Evolutionary conservation across 768 basidiomycete species (phyloP), one percentile per base, ranked within the genome.

Genomic region (Harrya chromipes): DNA sequence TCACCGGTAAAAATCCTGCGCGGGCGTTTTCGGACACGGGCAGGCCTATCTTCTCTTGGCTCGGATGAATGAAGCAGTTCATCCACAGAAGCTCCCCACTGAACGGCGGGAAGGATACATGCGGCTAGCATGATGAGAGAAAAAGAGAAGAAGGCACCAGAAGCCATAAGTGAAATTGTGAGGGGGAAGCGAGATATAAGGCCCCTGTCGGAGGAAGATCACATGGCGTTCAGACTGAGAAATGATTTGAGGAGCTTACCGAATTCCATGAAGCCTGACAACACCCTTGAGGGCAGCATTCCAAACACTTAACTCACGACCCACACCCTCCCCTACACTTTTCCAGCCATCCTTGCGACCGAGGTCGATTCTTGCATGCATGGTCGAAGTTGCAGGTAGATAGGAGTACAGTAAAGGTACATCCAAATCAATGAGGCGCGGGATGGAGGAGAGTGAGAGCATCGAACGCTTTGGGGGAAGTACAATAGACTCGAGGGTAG

Each of bases 341-440:
- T 68, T 82, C 90, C 90, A 93, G 27, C 72, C 71, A 62, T 93
- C 90, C 12, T 68, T 73, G 37, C 90, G 81, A 4, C 90, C 90
- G 37, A 93, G 62, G 59, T 87, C 79, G n/a, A 92, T 72, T 43
- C 65, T 69, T n/a, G 85, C 90, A 41, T 70, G 58, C 13, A 85
- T 62, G 12, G 68, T 68, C 13, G 79, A 71, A 23, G 74, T 73
- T 3, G 74, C 73, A 5, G 79, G 63, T 20, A 74, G 62, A 58
- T 82, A 84, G 21, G 80, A 74, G 3, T 71, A 58, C n/a, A 91
- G 55, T 47, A 93, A 70, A 0, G 78, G 78, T 11, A 92, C 64
- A 6, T 77, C 68, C 36, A 90, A 44, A 37, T 71, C 66, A 24
- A 81, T 60, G 4, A 74, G 70, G 16, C 62, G 69, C 14, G 78